Conservation (phyloP, 495 filamentous ascomycete genomes). For the Penicillium tannophilum region DNA sequence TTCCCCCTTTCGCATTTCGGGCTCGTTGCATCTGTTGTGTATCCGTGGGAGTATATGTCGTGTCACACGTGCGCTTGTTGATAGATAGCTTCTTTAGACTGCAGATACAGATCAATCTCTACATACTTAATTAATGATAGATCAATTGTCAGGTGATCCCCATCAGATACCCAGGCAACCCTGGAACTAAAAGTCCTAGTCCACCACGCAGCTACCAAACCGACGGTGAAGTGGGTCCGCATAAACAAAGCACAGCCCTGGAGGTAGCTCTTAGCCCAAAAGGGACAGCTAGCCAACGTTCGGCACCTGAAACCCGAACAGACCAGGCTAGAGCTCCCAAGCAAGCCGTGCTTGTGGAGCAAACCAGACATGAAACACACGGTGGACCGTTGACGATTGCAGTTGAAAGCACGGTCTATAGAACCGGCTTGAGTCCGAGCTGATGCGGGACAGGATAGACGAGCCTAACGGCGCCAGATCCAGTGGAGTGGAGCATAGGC, state of each 20-base stretch:
- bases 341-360: constrained; percentile 67
- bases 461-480: constrained; percentile 7
- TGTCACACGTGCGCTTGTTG: neutral
- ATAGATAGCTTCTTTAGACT: constrained; percentile 5
- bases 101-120: constrained; percentile 3
- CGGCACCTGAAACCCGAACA: constrained; percentile 34
- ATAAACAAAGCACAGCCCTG: neutral
- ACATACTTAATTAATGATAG: neutral
- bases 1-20: constrained; percentile 9
- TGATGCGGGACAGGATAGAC: constrained; percentile 2
- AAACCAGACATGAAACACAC: constrained; percentile 60
- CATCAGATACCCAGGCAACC: too few relatives aligned
- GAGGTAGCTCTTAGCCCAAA: neutral
- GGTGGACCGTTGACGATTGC: constrained; percentile 9
- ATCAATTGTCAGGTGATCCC: neutral
- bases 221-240: constrained; percentile 2
- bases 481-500: constrained; percentile 3
- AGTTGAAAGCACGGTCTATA: constrained; percentile 4
- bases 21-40: constrained; percentile 1
- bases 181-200: neutral
- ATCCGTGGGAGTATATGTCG: neutral
- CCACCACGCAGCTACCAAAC: too few relatives aligned
- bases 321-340: constrained; percentile 65
- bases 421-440: constrained; percentile 6
- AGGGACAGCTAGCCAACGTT: constrained; percentile 1